Conservation (phyloP, 2,329 filamentous ascomycete species). For the Stromatinia cepivora region DNA sequence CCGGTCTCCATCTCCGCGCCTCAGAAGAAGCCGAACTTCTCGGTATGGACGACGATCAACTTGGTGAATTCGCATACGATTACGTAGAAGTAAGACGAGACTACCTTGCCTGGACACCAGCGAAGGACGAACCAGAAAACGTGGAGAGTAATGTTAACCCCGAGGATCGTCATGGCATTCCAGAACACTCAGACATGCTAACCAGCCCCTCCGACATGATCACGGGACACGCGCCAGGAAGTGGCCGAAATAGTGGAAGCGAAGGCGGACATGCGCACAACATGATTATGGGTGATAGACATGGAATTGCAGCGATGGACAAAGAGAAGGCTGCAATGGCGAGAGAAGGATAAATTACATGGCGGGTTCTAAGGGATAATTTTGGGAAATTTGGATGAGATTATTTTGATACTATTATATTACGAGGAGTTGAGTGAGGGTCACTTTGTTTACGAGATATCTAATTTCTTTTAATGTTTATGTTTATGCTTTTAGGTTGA, state of each 20-base stretch:
- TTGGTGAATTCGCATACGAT: constrained; percentile 87
- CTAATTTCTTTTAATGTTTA: constrained; percentile 9
- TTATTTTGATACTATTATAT: not conserved
- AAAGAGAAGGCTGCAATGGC: constrained; percentile 34
- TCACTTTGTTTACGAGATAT: constrained; percentile 13
- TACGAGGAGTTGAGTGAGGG: constrained; percentile 11
- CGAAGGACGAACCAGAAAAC: constrained; percentile 59
- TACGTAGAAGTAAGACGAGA: constrained; percentile 87
- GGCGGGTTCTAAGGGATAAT: not conserved
- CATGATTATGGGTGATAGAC: constrained; percentile 52
- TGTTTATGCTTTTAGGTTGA: not conserved
- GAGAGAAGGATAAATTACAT: not conserved
- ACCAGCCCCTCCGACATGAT: constrained; percentile 46
- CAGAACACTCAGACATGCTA: constrained; percentile 66
- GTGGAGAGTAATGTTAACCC: constrained; percentile 56
- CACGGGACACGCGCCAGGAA: constrained; percentile 2
- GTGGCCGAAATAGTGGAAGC: constrained; percentile 1
- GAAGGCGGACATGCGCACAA: constrained; percentile 42
- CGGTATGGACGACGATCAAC: constrained; percentile 87
- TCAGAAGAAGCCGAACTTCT: constrained; percentile 80
- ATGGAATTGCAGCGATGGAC: constrained; percentile 52
- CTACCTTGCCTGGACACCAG: constrained; percentile 84
- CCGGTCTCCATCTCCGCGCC: constrained; percentile 76
- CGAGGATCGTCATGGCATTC: constrained; percentile 71
- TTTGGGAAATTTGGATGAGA: not conserved